Percentiles rank a stretch among this genome's conserved stretches.
These are phyloP conservation scores for Candida sonorensis DNA, from an alignment of 805 yeast species.

Conservation along the genomic window DNA sequence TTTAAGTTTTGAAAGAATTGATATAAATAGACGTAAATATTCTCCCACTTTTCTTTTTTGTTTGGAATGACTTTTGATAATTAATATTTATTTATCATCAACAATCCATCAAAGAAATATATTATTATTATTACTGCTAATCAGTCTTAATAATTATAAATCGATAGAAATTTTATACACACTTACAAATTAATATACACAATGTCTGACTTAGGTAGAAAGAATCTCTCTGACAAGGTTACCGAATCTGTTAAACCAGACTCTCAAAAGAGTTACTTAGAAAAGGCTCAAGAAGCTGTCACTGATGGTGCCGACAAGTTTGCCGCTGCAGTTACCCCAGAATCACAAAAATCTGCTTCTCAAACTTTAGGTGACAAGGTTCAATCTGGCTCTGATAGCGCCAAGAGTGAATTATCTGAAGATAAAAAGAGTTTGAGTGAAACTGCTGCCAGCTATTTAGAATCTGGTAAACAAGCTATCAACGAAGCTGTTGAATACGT, in stretches of 20 bases:
- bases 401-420: slow-evolving; percentile 22
- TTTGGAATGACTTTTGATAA: no score
- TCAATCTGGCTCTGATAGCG: slow-evolving; percentile 40
- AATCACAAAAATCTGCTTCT: slow-evolving; percentile 55
- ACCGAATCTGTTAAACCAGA: slow-evolving; percentile 69
- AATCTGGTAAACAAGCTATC: slow-evolving; percentile 41
- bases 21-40: no score
- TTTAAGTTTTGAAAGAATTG: no score
- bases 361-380: slow-evolving; percentile 50
- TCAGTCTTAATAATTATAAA: no score
- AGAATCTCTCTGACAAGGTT: slow-evolving; percentile 62
- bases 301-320: slow-evolving; percentile 62
- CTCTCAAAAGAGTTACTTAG: slow-evolving; percentile 54
- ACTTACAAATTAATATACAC: no score
- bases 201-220: slow-evolving; percentile 49
- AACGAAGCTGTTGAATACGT: slow-evolving; percentile 45
- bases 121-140: no score
- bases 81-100: no score
- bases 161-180: neutral
- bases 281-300: slow-evolving; percentile 66
- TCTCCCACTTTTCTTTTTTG: no score
- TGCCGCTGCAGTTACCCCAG: slow-evolving; percentile 57
- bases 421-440: slow-evolving; percentile 29
- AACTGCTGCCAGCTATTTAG: slow-evolving; percentile 39
- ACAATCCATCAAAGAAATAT: no score